A percentile compares a stretch with the other conserved stretches of the same genome.
Evolutionary conservation across 345 rosid genomes (phyloP).

Genomic region (Bruguiera parviflora): DNA sequence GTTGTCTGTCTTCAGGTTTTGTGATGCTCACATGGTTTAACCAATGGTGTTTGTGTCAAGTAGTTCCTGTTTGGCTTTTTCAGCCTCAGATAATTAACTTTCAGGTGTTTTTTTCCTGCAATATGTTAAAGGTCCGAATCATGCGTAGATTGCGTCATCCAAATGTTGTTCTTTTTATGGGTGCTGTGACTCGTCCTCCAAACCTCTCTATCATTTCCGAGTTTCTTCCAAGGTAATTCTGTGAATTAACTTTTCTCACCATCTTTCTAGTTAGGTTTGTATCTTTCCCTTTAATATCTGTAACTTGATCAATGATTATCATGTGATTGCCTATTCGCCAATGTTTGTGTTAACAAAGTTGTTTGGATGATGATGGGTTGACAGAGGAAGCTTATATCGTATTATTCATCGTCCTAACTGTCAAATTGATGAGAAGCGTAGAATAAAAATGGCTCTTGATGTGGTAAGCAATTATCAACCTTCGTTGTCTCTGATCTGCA

Average conservation of each 20-base stretch:
- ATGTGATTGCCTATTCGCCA: neutral
- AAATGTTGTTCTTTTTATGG: slow-evolving; percentile 94
- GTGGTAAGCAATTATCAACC: slow-evolving; percentile 56
- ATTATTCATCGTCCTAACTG: slow-evolving; percentile 91
- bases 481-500: neutral
- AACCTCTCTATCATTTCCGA: slow-evolving; percentile 92
- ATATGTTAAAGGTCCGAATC: slow-evolving; percentile 69
- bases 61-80: neutral
- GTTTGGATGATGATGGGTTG: slow-evolving; percentile 18
- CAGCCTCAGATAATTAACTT: slow-evolving; percentile 3
- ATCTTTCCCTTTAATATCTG: neutral
- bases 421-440: slow-evolving; percentile 84
- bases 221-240: slow-evolving; percentile 84
- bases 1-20: too few species aligned
- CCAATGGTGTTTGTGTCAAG: too few species aligned
- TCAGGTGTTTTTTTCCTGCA: slow-evolving; percentile 5
- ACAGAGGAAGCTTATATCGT: slow-evolving; percentile 90
- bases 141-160: slow-evolving; percentile 99
- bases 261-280: slow-evolving; percentile 1
- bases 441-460: slow-evolving; percentile 99
- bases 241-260: slow-evolving; percentile 2
- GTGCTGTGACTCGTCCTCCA: slow-evolving; percentile 99
- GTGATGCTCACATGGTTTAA: too few species aligned
- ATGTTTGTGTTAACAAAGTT: slow-evolving; percentile 2
- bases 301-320: too few species aligned